Conservation (phyloP, 129 eudicot species). For the Centaurea solstitialis region DNA sequence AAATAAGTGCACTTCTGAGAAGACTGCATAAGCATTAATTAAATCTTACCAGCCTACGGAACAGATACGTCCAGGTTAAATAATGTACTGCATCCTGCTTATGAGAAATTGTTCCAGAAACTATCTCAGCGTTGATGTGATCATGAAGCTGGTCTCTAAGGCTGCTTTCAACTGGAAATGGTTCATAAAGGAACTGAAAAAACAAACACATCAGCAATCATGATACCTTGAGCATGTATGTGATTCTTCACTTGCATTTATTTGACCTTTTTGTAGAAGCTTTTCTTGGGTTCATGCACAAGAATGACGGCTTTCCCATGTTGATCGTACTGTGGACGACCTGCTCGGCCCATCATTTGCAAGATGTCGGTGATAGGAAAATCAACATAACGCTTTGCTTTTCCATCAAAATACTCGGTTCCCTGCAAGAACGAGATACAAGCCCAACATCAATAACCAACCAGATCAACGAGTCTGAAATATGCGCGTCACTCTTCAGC, state of each 20-base stretch:
- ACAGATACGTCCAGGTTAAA: constrained; percentile 92
- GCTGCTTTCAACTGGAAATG: constrained; percentile 99
- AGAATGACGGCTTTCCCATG: constrained; percentile 98
- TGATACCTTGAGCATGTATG: neutral
- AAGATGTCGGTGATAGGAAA: constrained; percentile 95
- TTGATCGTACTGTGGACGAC: constrained; percentile 94
- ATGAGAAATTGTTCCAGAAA: constrained; percentile 92
- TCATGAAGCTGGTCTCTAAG: constrained; percentile 92
- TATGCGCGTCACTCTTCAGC: neutral
- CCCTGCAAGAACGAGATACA: constrained; percentile 51
- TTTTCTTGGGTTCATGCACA: constrained; percentile 95
- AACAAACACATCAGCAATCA: constrained; percentile 4
- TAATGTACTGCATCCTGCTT: constrained; percentile 96
- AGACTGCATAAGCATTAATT: neutral
- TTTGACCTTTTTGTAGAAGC: constrained; percentile 88
- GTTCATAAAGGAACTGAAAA: constrained; percentile 91
- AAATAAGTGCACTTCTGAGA: constrained; percentile 4
- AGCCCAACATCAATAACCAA: constrained; percentile 17
- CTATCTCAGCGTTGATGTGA: constrained; percentile 94
- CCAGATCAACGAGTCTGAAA: constrained; percentile 12
- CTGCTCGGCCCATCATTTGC: constrained; percentile 99
- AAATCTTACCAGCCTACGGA: constrained; percentile 81
- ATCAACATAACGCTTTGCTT: constrained; percentile 82
- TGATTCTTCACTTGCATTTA: constrained; percentile 1
- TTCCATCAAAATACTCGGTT: constrained; percentile 90